These are phyloP conservation scores for Coemansia sp. DNA, from an alignment of 192 early-diverging fungal species.

Conservation along the genomic window DNA sequence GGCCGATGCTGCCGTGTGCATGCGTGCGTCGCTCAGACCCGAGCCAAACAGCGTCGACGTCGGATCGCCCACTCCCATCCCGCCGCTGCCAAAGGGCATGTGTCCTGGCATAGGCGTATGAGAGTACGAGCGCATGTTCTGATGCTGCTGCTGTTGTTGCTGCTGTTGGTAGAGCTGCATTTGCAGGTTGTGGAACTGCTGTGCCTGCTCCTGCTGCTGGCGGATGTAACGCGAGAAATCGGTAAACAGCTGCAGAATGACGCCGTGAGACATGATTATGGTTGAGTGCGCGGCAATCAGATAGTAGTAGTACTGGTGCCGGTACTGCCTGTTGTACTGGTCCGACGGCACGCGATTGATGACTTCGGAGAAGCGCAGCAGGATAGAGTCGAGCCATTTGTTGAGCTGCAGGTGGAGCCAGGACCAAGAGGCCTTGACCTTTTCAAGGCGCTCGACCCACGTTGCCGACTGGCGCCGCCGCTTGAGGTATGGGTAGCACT, in stretches of 20 bases:
- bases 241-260: conserved; percentile 39
- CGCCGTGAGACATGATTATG: conserved; percentile 51
- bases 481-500: conserved; percentile 41
- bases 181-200: too few relatives aligned
- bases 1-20: neutral
- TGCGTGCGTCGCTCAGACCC: neutral
- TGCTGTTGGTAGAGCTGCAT: conserved; percentile 3
- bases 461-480: conserved; percentile 20
- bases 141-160: neutral
- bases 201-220: conserved; percentile 21
- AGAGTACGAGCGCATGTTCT: neutral
- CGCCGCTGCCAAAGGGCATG: neutral
- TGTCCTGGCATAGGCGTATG: neutral
- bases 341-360: conserved; percentile 38
- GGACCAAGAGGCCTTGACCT: conserved; percentile 48
- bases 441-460: conserved; percentile 41
- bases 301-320: conserved; percentile 54
- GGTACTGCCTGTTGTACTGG: conserved; percentile 45
- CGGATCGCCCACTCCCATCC: neutral
- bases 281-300: conserved; percentile 48
- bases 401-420: conserved; percentile 52
- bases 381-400: conserved; percentile 50
- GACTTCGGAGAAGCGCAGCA: conserved; percentile 44
- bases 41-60: neutral
- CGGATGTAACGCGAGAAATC: conserved; percentile 39